Percentiles rank a stretch among this genome's conserved stretches.
Conservation (phyloP, 2,329 filamentous ascomycete genomes). For the Penicillium brasilianum region DNA sequence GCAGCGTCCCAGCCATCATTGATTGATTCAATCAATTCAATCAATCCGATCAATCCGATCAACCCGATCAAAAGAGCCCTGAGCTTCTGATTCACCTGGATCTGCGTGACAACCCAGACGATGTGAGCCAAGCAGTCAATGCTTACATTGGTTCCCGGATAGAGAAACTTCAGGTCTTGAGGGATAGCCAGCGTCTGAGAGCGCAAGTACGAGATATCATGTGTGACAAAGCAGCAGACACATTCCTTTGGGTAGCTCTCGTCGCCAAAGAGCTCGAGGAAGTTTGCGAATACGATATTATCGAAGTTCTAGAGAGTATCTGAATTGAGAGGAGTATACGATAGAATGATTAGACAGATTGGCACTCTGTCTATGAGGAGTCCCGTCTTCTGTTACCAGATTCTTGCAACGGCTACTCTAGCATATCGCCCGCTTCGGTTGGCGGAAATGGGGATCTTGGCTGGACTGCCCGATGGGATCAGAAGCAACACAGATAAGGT, state of each 20-base stretch:
- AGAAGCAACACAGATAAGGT: conserved; percentile 20
- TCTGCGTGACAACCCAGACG: neutral
- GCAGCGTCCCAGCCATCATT: neutral
- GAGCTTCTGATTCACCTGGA: neutral
- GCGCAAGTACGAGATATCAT: neutral
- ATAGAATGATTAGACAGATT: conserved; percentile 2
- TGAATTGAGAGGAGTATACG: neutral
- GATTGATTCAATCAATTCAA: too few species aligned
- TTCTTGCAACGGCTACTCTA: conserved; percentile 1
- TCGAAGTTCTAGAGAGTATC: neutral
- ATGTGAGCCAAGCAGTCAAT: neutral
- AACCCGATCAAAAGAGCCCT: neutral
- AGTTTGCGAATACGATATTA: neutral
- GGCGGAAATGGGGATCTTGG: neutral
- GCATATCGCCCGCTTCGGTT: neutral
- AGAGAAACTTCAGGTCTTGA: neutral
- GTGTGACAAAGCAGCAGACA: conserved; percentile 1
- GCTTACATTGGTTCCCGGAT: neutral
- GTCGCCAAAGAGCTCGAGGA: conserved; percentile 2
- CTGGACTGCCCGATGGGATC: neutral
- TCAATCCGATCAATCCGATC: too few species aligned
- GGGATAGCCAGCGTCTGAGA: neutral
- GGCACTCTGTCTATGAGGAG: neutral
- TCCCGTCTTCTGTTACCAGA: neutral
- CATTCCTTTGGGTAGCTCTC: conserved; percentile 8